Evolutionary conservation across 352 stramenopile genomes (phyloP), one percentile per base, ranked within the genome.

Genomic region (Phytophthora tubulina): DNA sequence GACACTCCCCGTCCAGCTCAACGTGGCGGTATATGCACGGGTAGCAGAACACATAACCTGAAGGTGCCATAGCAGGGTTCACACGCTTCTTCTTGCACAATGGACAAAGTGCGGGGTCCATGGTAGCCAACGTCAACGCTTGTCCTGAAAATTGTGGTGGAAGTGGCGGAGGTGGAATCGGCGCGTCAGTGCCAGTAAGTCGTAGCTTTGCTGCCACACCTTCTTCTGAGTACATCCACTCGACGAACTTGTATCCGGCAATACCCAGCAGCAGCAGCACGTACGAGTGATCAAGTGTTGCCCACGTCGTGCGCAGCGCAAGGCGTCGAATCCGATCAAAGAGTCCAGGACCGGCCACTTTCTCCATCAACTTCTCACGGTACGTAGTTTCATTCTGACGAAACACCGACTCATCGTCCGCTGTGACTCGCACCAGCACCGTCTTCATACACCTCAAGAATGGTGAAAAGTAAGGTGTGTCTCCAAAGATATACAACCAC

Each of bases 201-300:
- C 79, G 82, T 53, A 91, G 62, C 55, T 90, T 92, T 27, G 78
- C 81, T 1, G 86, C 78, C 9, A 75, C 76, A 14, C 86, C 88
- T 59, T 94, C 88, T 52, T 96, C 89, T 48, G 86, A 95, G 76
- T 96, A 94, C 82, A 96, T 93, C 89, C 89, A 96, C 67, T 96
- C 89, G 45, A 94, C 67, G 49, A 95, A 91, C 63, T 96, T 96
- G 79, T 95, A 96, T 38, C 82, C 78, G 1, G 88, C 87, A 65
- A 96, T 90, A 44, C 86, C 82, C 21, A 94, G 53, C 30, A 95
- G 68, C 14, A 96, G 67, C 49, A 95, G 70, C 54, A 92, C 81
- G 52, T 95, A 93, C 71, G 86, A 96, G 74, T 96, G 84, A 64
- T 96, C 89, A 10, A 90, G 64, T 31, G 82, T 84, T 3, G 79